phyloP scores from a whole-genome alignment of 1,139 yeast species.

The Saccharomyces pastorianus region DNA sequence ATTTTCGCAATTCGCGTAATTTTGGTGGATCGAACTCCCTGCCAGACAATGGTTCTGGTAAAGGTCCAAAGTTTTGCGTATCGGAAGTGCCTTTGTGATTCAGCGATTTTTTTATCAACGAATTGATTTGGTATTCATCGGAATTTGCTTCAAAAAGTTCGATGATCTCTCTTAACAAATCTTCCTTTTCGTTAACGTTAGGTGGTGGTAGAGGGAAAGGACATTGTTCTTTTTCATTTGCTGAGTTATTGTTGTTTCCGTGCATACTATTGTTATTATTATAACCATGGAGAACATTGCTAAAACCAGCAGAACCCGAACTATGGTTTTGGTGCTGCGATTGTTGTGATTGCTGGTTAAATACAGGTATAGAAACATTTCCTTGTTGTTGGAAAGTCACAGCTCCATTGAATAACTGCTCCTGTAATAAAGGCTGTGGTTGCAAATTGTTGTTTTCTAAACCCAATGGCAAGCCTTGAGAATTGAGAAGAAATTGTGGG shows the following conservation, averaged over 20 bases:
- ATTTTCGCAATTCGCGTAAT: constrained; percentile 51
- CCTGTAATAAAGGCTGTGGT: constrained; percentile 29
- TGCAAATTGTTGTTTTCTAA: constrained; percentile 8
- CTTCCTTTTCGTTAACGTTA: constrained; percentile 14
- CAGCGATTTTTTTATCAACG: constrained; percentile 35
- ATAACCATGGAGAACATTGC: not conserved
- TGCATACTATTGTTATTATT: constrained; percentile 3
- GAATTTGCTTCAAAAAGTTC: constrained; percentile 24
- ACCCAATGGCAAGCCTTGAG: not conserved
- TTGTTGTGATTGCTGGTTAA: constrained; percentile 19
- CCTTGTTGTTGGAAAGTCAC: constrained; percentile 31
- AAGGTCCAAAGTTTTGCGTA: constrained; percentile 52
- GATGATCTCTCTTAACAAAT: constrained; percentile 20
- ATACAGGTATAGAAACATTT: constrained; percentile 27
- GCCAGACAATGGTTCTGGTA: constrained; percentile 54
- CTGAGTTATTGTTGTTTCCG: constrained; percentile 10
- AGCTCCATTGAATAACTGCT: constrained; percentile 30
- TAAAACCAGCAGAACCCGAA: not conserved
- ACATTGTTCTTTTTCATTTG: constrained; percentile 29
- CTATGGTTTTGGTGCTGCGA: constrained; percentile 8
- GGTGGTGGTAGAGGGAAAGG: constrained; percentile 33
- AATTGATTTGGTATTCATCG: constrained; percentile 24
- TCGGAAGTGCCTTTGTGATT: constrained; percentile 33
- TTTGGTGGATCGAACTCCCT: constrained; percentile 85
- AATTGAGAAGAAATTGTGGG: constrained; percentile 10